phyloP scores from a whole-genome alignment of 805 yeast genomes.

The Lachancea thermotolerans region DNA sequence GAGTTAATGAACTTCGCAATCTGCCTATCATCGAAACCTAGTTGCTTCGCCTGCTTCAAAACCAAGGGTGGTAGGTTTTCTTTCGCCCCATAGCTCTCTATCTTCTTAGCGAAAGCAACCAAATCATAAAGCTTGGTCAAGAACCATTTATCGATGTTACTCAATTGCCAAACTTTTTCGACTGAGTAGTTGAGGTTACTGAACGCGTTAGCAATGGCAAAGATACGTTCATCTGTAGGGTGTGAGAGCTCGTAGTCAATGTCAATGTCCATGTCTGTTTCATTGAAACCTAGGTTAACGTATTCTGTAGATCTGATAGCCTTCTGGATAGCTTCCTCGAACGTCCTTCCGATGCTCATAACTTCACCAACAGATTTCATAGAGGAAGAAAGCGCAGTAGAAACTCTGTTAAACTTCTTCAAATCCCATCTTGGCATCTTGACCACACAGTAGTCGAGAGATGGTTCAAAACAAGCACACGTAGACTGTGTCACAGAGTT shows the following conservation, averaged over 20 bases:
- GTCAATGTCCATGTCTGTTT: slow-evolving; percentile 83
- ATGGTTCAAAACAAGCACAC: slow-evolving; percentile 95
- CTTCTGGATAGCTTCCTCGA: slow-evolving; percentile 96
- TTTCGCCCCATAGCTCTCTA: slow-evolving; percentile 48
- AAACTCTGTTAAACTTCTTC: slow-evolving; percentile 89
- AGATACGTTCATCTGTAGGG: slow-evolving; percentile 95
- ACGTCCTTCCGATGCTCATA: slow-evolving; percentile 95
- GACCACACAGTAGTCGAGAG: slow-evolving; percentile 91
- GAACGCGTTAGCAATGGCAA: slow-evolving; percentile 94
- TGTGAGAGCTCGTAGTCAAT: slow-evolving; percentile 90
- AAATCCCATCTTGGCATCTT: slow-evolving; percentile 99
- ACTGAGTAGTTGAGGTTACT: slow-evolving; percentile 75
- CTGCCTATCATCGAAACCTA: slow-evolving; percentile 96
- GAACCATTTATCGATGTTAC: slow-evolving; percentile 95
- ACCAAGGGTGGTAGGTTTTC: slow-evolving; percentile 53
- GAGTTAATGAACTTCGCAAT: slow-evolving; percentile 83
- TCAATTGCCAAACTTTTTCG: slow-evolving; percentile 83
- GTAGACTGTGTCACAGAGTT: slow-evolving; percentile 92
- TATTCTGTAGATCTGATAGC: slow-evolving; percentile 91
- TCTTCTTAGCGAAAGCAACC: slow-evolving; percentile 61
- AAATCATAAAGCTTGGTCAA: slow-evolving; percentile 75
- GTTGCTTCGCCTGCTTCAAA: slow-evolving; percentile 84
- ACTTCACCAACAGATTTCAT: slow-evolving; percentile 99
- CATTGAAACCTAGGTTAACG: slow-evolving; percentile 88
- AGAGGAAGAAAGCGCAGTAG: slow-evolving; percentile 78